phyloP scores from a whole-genome alignment of 331 rosid species.

The Rosa hybrid region DNA sequence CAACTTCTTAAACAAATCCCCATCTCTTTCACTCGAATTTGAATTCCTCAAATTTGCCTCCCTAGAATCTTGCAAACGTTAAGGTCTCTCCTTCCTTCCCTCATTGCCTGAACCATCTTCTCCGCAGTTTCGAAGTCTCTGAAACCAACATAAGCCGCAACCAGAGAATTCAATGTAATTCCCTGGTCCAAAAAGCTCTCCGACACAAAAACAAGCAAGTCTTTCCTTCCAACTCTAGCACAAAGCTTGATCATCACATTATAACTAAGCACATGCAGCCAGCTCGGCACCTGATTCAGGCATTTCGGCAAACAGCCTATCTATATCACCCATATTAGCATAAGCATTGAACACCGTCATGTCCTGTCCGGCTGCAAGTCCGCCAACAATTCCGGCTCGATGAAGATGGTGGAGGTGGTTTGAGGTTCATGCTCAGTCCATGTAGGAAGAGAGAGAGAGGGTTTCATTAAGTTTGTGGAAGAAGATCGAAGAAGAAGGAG shows the following conservation, averaged over 20 bases:
- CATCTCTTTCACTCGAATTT: conserved; percentile 24
- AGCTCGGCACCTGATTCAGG: conserved; percentile 51
- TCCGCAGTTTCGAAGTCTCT: conserved; percentile 56
- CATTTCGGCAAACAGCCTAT: conserved; percentile 89
- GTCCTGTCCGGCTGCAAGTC: conserved; percentile 70
- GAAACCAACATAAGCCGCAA: conserved; percentile 83
- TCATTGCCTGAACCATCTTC: conserved; percentile 57
- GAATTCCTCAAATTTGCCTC: conserved; percentile 37
- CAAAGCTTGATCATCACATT: conserved; percentile 82
- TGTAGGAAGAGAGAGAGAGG: conserved; percentile 20
- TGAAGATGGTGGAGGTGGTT: conserved; percentile 27
- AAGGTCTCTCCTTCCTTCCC: conserved; percentile 80
- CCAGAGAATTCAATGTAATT: conserved; percentile 70
- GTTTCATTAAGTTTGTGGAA: background rate
- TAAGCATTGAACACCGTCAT: conserved; percentile 78
- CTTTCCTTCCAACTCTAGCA: conserved; percentile 61
- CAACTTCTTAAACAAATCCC: conserved; percentile 56
- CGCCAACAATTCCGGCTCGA: conserved; percentile 41
- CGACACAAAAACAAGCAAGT: conserved; percentile 64
- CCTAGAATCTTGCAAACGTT: conserved; percentile 48
- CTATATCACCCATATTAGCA: conserved; percentile 66
- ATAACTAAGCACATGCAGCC: conserved; percentile 63
- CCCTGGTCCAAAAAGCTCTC: conserved; percentile 72
- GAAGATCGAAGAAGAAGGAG: conserved; percentile 10
- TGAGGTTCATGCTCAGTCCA: conserved; percentile 68